Evolutionary conservation across 2,329 filamentous ascomycete genomes (phyloP), one percentile per base, ranked within the genome.

Genomic region (Ophiostoma fasciatum): DNA sequence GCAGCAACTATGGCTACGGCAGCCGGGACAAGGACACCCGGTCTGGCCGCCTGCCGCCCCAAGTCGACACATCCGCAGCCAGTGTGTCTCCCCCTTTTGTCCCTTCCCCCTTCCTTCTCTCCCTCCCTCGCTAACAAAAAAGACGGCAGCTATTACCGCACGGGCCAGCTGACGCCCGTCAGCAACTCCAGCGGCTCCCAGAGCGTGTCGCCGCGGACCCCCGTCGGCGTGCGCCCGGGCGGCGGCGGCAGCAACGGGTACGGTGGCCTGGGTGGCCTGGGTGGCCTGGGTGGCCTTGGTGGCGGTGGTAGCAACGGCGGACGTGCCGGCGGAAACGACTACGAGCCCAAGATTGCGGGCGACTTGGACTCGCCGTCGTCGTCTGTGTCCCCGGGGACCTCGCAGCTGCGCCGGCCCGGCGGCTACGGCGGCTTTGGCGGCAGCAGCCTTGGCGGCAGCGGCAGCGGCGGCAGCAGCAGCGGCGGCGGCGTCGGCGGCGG

Each of bases 201-300:
- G 43, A 70, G 67, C 39, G 61, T 68, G 19, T 82, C 80, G n/a
- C 78, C 78, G 7, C 61, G 66, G 37, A 74, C 71, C 12, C 65
- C 70, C 19, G 60, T 57, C 39, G 63, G 51, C 21, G 6, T 22
- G 21, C 6, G 21, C 21, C 21, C 10, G 21, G 21, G 21, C n/a
- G n/a, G n/a, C n/a, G n/a, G n/a, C n/a, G n/a, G n/a, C n/a, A n/a
- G n/a, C n/a, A n/a, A n/a, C n/a, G n/a, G n/a, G n/a, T n/a, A n/a
- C n/a, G n/a, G n/a, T n/a, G n/a, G n/a, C 34, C 57, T 56, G 36
- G 35, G 63, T 3, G 15, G 19, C 13, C 14, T 35, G n/a, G 13
- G 26, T 13, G 17, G 33, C 9, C 6, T 28, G 7, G 5, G 36
- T 15, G n/a, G 28, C 28, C 14, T 17, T 52, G 37, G 19, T 4